Evolutionary conservation across 192 early-diverging fungal genomes (phyloP).

Genomic region (Backusella sp.): DNA sequence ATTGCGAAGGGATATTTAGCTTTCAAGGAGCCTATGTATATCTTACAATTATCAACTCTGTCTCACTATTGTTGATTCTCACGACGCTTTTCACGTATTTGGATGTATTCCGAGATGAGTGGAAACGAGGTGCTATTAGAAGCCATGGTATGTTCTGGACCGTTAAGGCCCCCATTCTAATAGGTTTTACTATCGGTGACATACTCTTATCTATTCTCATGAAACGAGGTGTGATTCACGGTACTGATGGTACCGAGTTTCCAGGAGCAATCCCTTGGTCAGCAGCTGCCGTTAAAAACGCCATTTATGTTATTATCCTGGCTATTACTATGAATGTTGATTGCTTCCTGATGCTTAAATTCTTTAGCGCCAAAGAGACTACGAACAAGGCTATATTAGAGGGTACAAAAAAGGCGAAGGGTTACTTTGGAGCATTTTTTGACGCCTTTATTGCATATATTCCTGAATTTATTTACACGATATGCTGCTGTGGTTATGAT

Average conservation of each 20-base stretch:
- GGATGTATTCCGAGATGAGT: slow-evolving; percentile 32
- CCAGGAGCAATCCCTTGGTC: slow-evolving; percentile 19
- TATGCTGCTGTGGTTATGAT: slow-evolving; percentile 25
- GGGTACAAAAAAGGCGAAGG: background rate
- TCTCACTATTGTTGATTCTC: slow-evolving; percentile 29
- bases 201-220: slow-evolving; percentile 11
- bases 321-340: slow-evolving; percentile 20
- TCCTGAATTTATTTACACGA: slow-evolving; percentile 28
- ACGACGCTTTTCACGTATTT: slow-evolving; percentile 35
- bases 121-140: slow-evolving; percentile 12
- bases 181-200: slow-evolving; percentile 28
- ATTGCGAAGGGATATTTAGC: slow-evolving; percentile 24
- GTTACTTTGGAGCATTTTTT: slow-evolving; percentile 17
- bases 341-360: slow-evolving; percentile 23
- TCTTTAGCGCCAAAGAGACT: slow-evolving; percentile 1
- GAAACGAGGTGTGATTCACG: slow-evolving; percentile 21
- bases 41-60: slow-evolving; percentile 33
- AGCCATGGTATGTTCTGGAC: slow-evolving; percentile 33
- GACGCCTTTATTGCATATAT: slow-evolving; percentile 32
- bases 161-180: slow-evolving; percentile 32
- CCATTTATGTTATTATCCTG: slow-evolving; percentile 19
- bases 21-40: slow-evolving; percentile 36
- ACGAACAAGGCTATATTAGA: background rate
- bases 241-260: background rate
- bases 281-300: slow-evolving; percentile 21